Percentiles rank a stretch among this genome's conserved stretches.
These are phyloP conservation scores for Nicotiana rustica DNA, from an alignment of 305 asterid species.

Conservation along the genomic window DNA sequence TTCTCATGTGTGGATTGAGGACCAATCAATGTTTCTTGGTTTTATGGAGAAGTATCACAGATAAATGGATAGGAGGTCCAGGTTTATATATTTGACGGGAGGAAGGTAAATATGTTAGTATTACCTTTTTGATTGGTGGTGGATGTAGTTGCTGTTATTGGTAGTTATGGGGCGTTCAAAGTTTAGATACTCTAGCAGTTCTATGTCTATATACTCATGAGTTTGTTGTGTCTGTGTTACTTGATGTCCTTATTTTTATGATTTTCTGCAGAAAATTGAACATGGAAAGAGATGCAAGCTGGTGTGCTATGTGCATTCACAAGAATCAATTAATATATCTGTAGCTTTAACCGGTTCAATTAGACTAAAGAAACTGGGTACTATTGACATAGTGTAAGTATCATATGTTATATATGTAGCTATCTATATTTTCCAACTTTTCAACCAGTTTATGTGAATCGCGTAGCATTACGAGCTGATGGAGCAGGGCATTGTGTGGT, in stretches of 20 bases:
- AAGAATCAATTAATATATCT: slow-evolving; percentile 59
- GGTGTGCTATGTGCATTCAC: slow-evolving; percentile 75
- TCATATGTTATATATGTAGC: background rate
- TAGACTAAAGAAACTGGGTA: slow-evolving; percentile 65
- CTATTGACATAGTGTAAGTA: slow-evolving; percentile 65
- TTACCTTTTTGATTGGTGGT: no score
- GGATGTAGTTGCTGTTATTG: no score
- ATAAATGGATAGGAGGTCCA: no score
- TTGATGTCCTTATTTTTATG: slow-evolving; percentile 18
- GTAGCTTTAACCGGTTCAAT: slow-evolving; percentile 71
- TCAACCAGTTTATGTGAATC: background rate
- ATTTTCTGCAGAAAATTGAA: slow-evolving; percentile 76
- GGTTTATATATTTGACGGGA: no score
- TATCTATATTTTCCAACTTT: background rate
- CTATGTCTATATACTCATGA: background rate
- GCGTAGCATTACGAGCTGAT: slow-evolving; percentile 14
- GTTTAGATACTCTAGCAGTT: background rate
- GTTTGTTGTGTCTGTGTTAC: background rate
- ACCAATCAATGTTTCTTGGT: no score
- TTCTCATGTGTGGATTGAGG: no score
- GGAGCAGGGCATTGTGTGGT: background rate
- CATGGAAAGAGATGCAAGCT: slow-evolving; percentile 79
- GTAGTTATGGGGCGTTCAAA: no score
- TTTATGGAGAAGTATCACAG: no score
- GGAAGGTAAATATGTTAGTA: no score